A percentile compares a stretch with the other conserved stretches of the same genome.
Evolutionary conservation across 331 rosid genomes (phyloP).

Genomic region (Malus hybrid): DNA sequence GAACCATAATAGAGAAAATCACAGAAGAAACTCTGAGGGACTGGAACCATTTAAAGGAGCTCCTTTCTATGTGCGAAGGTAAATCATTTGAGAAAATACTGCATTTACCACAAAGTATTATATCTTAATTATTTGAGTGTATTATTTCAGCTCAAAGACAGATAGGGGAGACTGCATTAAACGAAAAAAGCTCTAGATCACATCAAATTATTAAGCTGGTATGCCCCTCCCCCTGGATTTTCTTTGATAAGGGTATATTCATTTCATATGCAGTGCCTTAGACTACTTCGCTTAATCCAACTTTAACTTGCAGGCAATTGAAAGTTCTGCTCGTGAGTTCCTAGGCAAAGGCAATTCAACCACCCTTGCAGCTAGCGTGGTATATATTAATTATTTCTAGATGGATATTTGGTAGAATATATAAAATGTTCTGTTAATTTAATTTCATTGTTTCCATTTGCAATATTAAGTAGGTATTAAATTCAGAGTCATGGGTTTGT

Average conservation of each 20-base stretch:
- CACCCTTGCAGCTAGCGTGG: slow-evolving; percentile 90
- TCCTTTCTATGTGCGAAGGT: slow-evolving; percentile 91
- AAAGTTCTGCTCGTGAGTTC: slow-evolving; percentile 97
- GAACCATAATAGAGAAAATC: slow-evolving; percentile 80
- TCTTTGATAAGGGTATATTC: slow-evolving; percentile 3
- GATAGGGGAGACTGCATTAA: slow-evolving; percentile 91
- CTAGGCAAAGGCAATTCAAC: slow-evolving; percentile 90
- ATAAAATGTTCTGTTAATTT: not conserved
- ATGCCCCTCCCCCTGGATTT: slow-evolving; percentile 5
- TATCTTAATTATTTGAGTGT: slow-evolving; percentile 3
- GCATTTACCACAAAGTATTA: slow-evolving; percentile 16
- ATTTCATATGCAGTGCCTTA: slow-evolving; percentile 2
- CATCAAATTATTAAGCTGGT: slow-evolving; percentile 96
- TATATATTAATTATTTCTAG: slow-evolving; percentile 25
- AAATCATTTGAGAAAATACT: slow-evolving; percentile 20
- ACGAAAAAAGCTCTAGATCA: slow-evolving; percentile 96
- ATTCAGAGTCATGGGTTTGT: slow-evolving; percentile 12
- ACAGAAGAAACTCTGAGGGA: slow-evolving; percentile 80
- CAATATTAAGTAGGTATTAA: not conserved
- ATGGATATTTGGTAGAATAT: slow-evolving; percentile 1
- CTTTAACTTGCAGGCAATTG: slow-evolving; percentile 61
- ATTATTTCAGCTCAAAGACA: slow-evolving; percentile 85
- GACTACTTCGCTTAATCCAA: slow-evolving; percentile 6
- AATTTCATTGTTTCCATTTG: not conserved
- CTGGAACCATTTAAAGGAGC: slow-evolving; percentile 84